Evolutionary conservation across 192 early-diverging fungal species (phyloP).

Genomic region (Borealophlyctis nickersoniae): DNA sequence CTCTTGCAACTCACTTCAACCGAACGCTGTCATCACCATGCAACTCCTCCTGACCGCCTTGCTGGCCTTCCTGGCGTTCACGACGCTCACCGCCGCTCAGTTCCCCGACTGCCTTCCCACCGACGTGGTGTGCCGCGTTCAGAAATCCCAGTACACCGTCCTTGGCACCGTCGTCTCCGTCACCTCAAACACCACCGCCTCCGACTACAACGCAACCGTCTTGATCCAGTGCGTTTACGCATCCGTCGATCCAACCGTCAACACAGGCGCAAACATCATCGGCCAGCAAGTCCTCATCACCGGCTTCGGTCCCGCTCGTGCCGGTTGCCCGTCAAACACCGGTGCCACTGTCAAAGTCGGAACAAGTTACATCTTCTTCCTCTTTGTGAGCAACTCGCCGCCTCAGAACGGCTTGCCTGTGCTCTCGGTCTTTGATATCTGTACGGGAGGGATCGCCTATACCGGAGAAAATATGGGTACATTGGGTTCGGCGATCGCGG

Average conservation of each 20-base stretch:
- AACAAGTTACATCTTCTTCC: not conserved
- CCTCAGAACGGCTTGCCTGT: constrained; percentile 7
- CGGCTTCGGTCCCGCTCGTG: constrained; percentile 6
- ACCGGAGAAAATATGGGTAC: not conserved
- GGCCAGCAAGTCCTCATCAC: not conserved
- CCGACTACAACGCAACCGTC: constrained; percentile 28
- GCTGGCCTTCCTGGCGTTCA: no score
- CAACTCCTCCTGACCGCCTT: no score
- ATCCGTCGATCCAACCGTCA: not conserved
- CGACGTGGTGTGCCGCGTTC: constrained; percentile 7
- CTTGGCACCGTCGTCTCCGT: constrained; percentile 17
- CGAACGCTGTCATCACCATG: no score
- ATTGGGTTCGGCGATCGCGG: not conserved
- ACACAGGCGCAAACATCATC: constrained; percentile 7
- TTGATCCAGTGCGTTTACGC: constrained; percentile 21
- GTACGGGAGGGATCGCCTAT: not conserved
- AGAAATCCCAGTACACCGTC: constrained; percentile 24
- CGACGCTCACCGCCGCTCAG: no score
- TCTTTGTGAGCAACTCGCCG: constrained; percentile 5
- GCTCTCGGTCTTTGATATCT: constrained; percentile 16
- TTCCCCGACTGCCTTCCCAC: constrained; percentile 17
- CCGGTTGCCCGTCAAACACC: constrained; percentile 1
- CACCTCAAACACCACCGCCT: constrained; percentile 17
- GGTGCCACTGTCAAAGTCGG: constrained; percentile 4
- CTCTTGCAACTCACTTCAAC: no score